These are phyloP conservation scores for Lactuca saligna DNA, from an alignment of 129 eudicot genomes.

Conservation along the genomic window DNA sequence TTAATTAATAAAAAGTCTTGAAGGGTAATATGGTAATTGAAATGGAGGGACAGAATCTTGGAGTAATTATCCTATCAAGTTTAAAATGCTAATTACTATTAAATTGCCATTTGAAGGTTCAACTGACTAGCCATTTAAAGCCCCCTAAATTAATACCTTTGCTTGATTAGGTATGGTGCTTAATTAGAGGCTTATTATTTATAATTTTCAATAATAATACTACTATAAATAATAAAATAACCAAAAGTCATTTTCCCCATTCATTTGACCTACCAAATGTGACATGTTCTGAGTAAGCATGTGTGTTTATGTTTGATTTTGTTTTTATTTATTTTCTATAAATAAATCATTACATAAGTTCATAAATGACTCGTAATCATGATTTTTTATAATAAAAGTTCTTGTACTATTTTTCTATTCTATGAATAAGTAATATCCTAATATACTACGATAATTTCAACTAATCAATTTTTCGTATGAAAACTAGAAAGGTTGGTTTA, in stretches of 20 bases:
- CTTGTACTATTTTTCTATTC: too few relatives aligned
- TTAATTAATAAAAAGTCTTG: conserved; percentile 19
- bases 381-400: too few relatives aligned
- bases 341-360: conserved; percentile 4
- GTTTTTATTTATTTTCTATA: not conserved
- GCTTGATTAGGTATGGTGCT: conserved; percentile 32
- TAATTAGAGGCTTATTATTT: conserved; percentile 22
- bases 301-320: conserved; percentile 1
- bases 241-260: not conserved
- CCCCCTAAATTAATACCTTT: conserved; percentile 8
- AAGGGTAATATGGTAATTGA: conserved; percentile 21
- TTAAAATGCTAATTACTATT: conserved; percentile 43
- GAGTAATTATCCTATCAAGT: conserved; percentile 28
- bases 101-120: conserved; percentile 21
- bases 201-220: not conserved
- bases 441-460: too few relatives aligned
- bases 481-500: too few relatives aligned
- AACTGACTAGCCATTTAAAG: conserved; percentile 24
- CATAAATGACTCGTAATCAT: not conserved
- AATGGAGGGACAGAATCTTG: conserved; percentile 35
- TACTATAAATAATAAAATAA: conserved; percentile 17
- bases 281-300: conserved; percentile 11
- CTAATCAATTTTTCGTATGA: too few relatives aligned
- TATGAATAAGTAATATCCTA: too few relatives aligned
- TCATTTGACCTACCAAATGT: conserved; percentile 10